phyloP scores from a whole-genome alignment of 305 asterid genomes.

The Striga hermonthica region DNA sequence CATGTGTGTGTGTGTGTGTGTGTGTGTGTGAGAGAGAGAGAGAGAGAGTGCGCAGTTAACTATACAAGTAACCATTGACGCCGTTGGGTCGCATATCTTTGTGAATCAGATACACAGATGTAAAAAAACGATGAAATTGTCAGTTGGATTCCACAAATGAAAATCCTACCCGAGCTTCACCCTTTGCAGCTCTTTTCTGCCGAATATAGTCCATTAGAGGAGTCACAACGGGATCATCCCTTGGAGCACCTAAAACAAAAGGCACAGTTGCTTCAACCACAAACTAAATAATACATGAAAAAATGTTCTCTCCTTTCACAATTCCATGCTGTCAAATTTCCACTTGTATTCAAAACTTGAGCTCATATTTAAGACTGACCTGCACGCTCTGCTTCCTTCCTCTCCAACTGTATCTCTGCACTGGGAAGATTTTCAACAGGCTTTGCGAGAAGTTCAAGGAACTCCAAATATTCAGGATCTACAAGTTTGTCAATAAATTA shows the following conservation, averaged over 20 bases:
- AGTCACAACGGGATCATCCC: constrained; percentile 74
- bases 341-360: constrained; percentile 27
- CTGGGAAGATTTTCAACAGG: constrained; percentile 95
- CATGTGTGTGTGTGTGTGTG: not conserved
- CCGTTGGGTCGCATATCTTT: constrained; percentile 4
- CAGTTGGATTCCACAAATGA: constrained; percentile 25
- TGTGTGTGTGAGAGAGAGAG: not conserved
- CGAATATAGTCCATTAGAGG: constrained; percentile 91
- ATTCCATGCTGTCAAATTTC: constrained; percentile 13
- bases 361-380: constrained; percentile 49
- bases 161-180: constrained; percentile 76
- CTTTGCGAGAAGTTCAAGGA: constrained; percentile 80
- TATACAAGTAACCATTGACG: constrained; percentile 12
- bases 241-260: constrained; percentile 60
- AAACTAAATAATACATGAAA: constrained; percentile 24
- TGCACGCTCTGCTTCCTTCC: constrained; percentile 89
- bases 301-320: constrained; percentile 15
- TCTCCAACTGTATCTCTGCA: constrained; percentile 94
- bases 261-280: constrained; percentile 24
- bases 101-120: constrained; percentile 1
- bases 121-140: constrained; percentile 21
- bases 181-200: constrained; percentile 86
- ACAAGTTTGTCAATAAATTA: constrained; percentile 43
- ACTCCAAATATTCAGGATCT: constrained; percentile 96
- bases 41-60: not conserved